Base-by-base conservation (phyloP, 2,329 filamentous ascomycete genomes). In the Xylariaceae sp. region DNA sequence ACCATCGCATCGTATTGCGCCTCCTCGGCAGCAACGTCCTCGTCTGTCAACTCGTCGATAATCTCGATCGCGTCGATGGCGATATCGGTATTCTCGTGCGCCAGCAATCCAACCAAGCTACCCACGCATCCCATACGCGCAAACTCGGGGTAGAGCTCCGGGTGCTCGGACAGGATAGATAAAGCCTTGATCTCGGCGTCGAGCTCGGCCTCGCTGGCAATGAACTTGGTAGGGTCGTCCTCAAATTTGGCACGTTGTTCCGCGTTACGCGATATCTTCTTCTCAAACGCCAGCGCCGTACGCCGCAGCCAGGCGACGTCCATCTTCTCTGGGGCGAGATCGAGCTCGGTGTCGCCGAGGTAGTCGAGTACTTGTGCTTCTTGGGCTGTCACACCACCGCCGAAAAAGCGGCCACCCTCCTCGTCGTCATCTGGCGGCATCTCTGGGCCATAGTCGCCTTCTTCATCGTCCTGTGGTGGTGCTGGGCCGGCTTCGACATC, bases 21-120 rank as follows among this genome's bases (percentile, higher is more conserved):
- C 67, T 92, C 87, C 61, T 88, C 85, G 1, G 89, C 90, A 48
- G 87, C 82, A 1, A 96, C 90, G 70, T 97, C 93, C 71, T 99
- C 92, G 68, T 97, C 94, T 11, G 91, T 95, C 66, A 97, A 78
- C 76, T 99, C 94, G 58, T 85, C 87, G 54, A 99, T 84, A 51
- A 97, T 89, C 76, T 97, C 89, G 53, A 96, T 87, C 0, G 88
- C 90, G 64, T 88, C 90, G 67, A 97, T 96, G 9, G 94, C 92
- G 65, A 99, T 95, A 70, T 99, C 94, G 0, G 92, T 93, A 72
- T 99, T 99, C 68, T 99, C 94, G 72, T 99, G 94, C 13, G 93
- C 88, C 53, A 99, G 78, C 55, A 99, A 75, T 1, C 87, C 84
- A 1, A 96, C 90, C 54, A 99, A 75, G 57, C 88, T 92, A 1